Percentiles rank a stretch among this genome's conserved stretches.
Conservation (phyloP, 768 basidiomycete genomes). For the Rhizopogon sp. region DNA sequence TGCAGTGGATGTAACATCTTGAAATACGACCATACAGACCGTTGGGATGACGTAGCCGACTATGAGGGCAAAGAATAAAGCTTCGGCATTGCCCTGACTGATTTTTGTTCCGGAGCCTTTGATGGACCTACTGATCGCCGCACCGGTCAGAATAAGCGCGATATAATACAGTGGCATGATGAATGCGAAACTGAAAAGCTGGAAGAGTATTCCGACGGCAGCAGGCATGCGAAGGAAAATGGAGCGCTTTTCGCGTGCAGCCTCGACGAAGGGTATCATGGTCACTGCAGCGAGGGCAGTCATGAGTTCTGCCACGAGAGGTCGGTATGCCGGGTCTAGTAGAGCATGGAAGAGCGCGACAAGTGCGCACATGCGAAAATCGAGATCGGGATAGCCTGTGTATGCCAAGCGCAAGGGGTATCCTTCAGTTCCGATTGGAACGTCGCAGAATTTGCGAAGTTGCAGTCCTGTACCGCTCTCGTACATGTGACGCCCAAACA, state of each 20-base stretch:
- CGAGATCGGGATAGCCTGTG: slow-evolving; percentile 31
- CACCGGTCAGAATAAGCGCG: slow-evolving; percentile 36
- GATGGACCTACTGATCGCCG: slow-evolving; percentile 10
- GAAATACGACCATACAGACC: slow-evolving; percentile 36
- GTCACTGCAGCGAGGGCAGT: slow-evolving; percentile 12
- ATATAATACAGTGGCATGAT: slow-evolving; percentile 46
- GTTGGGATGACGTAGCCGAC: slow-evolving; percentile 45
- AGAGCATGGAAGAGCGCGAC: slow-evolving; percentile 42
- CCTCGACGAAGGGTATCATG: slow-evolving; percentile 42
- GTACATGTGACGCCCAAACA: slow-evolving; percentile 10
- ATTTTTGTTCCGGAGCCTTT: slow-evolving; percentile 20
- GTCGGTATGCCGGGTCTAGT: slow-evolving; percentile 10
- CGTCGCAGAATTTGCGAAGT: slow-evolving; percentile 31
- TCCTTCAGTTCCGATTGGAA: not conserved
- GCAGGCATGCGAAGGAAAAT: slow-evolving; percentile 36
- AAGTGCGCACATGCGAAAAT: slow-evolving; percentile 37
- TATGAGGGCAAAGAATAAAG: slow-evolving; percentile 44
- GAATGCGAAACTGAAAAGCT: slow-evolving; percentile 38
- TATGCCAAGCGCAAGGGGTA: slow-evolving; percentile 35
- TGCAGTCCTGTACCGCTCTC: slow-evolving; percentile 7
- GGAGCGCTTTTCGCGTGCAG: slow-evolving; percentile 32
- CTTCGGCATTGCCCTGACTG: slow-evolving; percentile 46
- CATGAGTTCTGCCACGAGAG: slow-evolving; percentile 14
- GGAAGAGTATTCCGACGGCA: slow-evolving; percentile 35
- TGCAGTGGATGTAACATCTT: slow-evolving; percentile 40